Evolutionary conservation across 768 basidiomycete genomes (phyloP), one percentile per base, ranked within the genome.

Genomic region (Calocybe gangraenosa): DNA sequence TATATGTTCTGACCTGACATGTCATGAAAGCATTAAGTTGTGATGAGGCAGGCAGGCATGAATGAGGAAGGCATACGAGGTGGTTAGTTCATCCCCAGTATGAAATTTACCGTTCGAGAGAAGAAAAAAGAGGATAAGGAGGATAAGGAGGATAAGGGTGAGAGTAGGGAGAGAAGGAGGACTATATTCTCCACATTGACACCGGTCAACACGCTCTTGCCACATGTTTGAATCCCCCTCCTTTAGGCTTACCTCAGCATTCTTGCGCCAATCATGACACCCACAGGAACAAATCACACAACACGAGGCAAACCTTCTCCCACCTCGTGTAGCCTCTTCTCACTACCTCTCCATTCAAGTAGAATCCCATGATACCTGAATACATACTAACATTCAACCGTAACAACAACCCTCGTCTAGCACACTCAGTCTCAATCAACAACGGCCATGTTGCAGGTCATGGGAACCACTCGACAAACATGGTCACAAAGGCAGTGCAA

Each of bases 191-290:
- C 43, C 35, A 47, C 46, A 47, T 48, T 49, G 41, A 51, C 45
- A 49, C 48, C 55, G 48, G 48, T 40, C 39, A 48, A 48, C 55
- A 57, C 53, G 53, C 49, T 39, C 48, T 17, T 52, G 56, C 56
- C 56, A 57, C 56, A 57, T 57, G 53, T 54, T 49, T n/a, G n/a
- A n/a, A n/a, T n/a, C n/a, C n/a, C n/a, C n/a, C n/a, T n/a, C n/a
- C n/a, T n/a, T n/a, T 25, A 41, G 22, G 42, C 35, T 54, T 54
- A 57, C 47, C 37, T 54, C 43, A 54, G 47, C 55, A 52, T n/a
- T n/a, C n/a, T 28, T 46, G 41, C 46, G 46, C 46, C 33, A 49
- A 54, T 59, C 56, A 51, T n/a, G n/a, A n/a, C n/a, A 38, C 19
- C 11, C 44, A 49, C 48, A 56, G 55, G 55, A 35, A 53, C 52